phyloP scores from a whole-genome alignment of 495 filamentous ascomycete species.

The Penicillium longicatenatum region DNA sequence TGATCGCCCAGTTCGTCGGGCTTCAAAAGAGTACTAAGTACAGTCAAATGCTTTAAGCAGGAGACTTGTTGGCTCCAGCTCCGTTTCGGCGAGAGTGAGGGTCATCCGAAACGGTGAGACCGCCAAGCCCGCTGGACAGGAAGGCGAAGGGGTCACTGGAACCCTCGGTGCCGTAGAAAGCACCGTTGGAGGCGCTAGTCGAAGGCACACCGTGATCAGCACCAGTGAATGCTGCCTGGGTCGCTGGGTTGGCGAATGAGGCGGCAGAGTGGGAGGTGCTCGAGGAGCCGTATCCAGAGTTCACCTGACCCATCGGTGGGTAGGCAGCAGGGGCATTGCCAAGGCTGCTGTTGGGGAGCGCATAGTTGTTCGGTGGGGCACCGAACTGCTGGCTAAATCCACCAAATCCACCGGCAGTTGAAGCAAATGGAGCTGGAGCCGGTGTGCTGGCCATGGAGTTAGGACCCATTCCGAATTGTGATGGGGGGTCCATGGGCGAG shows the following conservation, averaged over 20 bases:
- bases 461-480: slow-evolving; percentile 73
- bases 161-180: slow-evolving; percentile 59
- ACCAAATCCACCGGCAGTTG: slow-evolving; percentile 69
- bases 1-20: slow-evolving; percentile 25
- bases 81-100: slow-evolving; percentile 77
- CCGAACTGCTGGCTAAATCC: slow-evolving; percentile 87
- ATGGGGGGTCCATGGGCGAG: slow-evolving; percentile 84
- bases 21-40: slow-evolving; percentile 21
- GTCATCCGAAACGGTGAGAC: slow-evolving; percentile 79
- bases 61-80: slow-evolving; percentile 50
- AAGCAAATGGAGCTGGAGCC: slow-evolving; percentile 78
- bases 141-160: slow-evolving; percentile 87
- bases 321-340: slow-evolving; percentile 79
- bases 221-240: slow-evolving; percentile 87
- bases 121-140: slow-evolving; percentile 77
- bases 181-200: slow-evolving; percentile 54
- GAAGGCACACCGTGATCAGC: slow-evolving; percentile 68
- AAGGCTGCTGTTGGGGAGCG: slow-evolving; percentile 78
- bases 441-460: slow-evolving; percentile 84
- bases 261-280: slow-evolving; percentile 76
- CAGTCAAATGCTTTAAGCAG: slow-evolving; percentile 38
- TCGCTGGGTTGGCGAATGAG: slow-evolving; percentile 90
- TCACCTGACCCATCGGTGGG: slow-evolving; percentile 74
- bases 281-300: slow-evolving; percentile 65
- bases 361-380: slow-evolving; percentile 85